phyloP scores from a whole-genome alignment of 148 eudicot species.

The Euryodendron excelsum region DNA sequence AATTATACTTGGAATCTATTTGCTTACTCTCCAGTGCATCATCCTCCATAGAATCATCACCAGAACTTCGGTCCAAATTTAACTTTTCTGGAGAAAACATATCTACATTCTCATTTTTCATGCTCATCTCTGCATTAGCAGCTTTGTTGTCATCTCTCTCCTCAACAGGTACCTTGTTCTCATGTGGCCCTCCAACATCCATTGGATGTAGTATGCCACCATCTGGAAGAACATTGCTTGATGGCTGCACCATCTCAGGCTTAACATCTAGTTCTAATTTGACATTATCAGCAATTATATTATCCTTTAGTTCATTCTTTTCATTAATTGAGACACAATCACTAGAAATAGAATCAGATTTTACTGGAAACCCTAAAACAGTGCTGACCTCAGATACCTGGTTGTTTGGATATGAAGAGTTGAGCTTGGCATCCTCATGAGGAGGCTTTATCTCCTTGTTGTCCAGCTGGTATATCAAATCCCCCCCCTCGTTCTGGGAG shows the following conservation, averaged over 20 bases:
- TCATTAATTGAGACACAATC: constrained; percentile 77
- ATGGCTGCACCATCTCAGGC: constrained; percentile 85
- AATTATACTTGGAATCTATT: constrained; percentile 44
- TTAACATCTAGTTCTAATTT: constrained; percentile 90
- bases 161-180: constrained; percentile 54
- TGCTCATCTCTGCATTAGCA: constrained; percentile 53
- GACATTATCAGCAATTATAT: constrained; percentile 90
- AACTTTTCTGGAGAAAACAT: constrained; percentile 61
- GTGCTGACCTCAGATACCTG: constrained; percentile 97
- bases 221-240: constrained; percentile 51
- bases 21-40: constrained; percentile 75
- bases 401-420: constrained; percentile 54
- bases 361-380: constrained; percentile 83
- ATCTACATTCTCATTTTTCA: constrained; percentile 63
- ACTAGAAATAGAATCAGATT: constrained; percentile 86
- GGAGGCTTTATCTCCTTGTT: constrained; percentile 43
- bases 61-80: constrained; percentile 72
- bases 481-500: constrained; percentile 1
- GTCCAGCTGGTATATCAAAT: constrained; percentile 13
- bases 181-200: constrained; percentile 72
- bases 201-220: constrained; percentile 63
- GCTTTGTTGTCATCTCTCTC: constrained; percentile 42
- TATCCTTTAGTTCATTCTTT: constrained; percentile 82
- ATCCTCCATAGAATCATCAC: constrained; percentile 80
- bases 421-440: constrained; percentile 47